These are phyloP conservation scores for Ceratocystis lukuohia DNA, from an alignment of 2,329 filamentous ascomycete species.

Conservation along the genomic window DNA sequence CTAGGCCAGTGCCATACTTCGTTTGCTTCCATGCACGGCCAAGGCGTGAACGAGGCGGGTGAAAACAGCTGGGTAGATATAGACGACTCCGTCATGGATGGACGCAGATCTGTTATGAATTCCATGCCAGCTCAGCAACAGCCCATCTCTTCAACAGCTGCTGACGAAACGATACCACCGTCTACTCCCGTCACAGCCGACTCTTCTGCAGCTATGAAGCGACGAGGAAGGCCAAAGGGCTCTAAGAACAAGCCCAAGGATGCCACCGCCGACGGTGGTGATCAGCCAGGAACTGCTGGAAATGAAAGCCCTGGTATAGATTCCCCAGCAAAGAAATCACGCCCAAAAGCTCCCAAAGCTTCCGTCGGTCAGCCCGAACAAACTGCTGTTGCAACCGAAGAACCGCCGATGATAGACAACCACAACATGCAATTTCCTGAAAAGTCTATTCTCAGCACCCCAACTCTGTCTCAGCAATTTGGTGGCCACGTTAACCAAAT, in stretches of 20 bases:
- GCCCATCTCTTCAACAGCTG: background rate
- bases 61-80: conserved; percentile 15
- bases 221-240: conserved; percentile 43
- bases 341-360: conserved; percentile 5
- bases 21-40: conserved; percentile 3
- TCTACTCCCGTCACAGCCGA: conserved; percentile 7
- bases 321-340: conserved; percentile 1
- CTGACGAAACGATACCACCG: conserved; percentile 15
- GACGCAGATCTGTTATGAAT: conserved; percentile 25
- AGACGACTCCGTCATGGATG: conserved; percentile 18
- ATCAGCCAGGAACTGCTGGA: conserved; percentile 11
- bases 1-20: background rate
- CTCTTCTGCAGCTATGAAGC: conserved; percentile 26
- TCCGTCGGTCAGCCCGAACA: conserved; percentile 16
- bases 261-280: conserved; percentile 4
- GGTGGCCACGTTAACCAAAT: conserved; percentile 9
- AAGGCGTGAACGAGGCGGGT: background rate
- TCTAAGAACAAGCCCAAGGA: conserved; percentile 33
- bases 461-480: conserved; percentile 11
- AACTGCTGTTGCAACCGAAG: conserved; percentile 17
- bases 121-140: conserved; percentile 23
- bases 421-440: conserved; percentile 12
- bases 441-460: conserved; percentile 1
- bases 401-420: conserved; percentile 10
- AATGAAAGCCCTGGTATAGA: conserved; percentile 4